Percentiles rank a stretch among this genome's conserved stretches.
These are phyloP conservation scores for Nicotiana obtusifolia DNA, from an alignment of 257 asterid genomes.

Conservation along the genomic window DNA sequence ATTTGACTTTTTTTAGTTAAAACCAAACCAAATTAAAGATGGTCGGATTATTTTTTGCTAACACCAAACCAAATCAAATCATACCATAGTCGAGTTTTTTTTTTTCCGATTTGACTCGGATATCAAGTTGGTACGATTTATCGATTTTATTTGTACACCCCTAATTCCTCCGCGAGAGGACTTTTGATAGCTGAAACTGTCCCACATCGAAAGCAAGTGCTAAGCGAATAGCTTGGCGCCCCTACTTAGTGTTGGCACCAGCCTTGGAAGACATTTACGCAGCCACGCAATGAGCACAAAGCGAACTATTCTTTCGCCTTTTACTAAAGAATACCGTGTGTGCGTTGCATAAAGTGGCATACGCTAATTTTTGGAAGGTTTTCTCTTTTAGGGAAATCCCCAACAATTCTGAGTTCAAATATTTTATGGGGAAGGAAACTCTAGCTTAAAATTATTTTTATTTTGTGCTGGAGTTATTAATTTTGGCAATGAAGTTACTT, in stretches of 20 bases:
- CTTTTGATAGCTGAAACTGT: background rate
- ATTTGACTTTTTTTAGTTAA: too few species aligned
- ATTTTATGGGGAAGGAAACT: too few species aligned
- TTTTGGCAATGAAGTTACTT: too few species aligned
- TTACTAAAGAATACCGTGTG: constrained; percentile 8
- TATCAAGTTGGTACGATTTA: too few species aligned
- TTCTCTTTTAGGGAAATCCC: background rate
- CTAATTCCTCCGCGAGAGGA: background rate
- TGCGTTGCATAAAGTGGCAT: background rate
- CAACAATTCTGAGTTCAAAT: background rate
- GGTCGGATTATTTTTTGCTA: too few species aligned
- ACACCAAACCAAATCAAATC: too few species aligned
- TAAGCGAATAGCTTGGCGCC: background rate
- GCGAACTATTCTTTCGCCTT: background rate
- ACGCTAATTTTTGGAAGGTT: background rate
- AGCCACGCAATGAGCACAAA: background rate
- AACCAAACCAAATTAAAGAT: too few species aligned
- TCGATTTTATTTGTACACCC: too few species aligned
- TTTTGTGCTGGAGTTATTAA: too few species aligned
- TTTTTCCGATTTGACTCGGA: too few species aligned
- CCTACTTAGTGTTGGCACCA: background rate
- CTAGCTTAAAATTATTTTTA: too few species aligned
- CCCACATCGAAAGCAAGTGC: background rate
- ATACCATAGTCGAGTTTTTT: too few species aligned
- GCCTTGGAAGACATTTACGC: accelerated